Conservation (phyloP, 1,139 yeast species). For the Pneumocystis carinii region DNA sequence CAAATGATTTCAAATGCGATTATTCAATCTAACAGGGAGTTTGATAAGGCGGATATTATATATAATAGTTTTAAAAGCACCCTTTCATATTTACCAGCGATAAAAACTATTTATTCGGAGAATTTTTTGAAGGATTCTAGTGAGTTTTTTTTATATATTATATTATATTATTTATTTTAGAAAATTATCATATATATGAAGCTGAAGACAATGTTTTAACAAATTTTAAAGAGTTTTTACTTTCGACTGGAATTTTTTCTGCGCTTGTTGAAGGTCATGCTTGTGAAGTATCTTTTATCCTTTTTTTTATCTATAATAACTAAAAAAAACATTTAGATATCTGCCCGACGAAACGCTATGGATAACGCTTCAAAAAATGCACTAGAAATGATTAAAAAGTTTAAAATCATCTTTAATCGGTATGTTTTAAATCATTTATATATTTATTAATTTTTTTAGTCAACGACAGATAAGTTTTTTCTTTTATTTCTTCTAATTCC, state of each 20-base stretch:
- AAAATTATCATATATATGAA: conserved; percentile 68
- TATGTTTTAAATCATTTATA: conserved; percentile 28
- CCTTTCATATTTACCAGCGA: conserved; percentile 77
- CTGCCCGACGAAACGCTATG: conserved; percentile 99
- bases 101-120: conserved; percentile 51
- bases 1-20: conserved; percentile 81
- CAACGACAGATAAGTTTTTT: background rate
- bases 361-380: conserved; percentile 99
- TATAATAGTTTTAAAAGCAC: conserved; percentile 81
- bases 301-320: background rate
- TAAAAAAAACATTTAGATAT: conserved; percentile 29
- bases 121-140: conserved; percentile 73
- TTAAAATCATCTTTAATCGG: conserved; percentile 96
- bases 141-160: conserved; percentile 5
- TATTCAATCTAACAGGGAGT: conserved; percentile 38
- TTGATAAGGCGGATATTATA: conserved; percentile 64
- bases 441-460: background rate
- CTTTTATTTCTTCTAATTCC: background rate
- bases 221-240: conserved; percentile 62
- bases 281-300: conserved; percentile 36
- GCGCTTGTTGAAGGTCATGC: conserved; percentile 98
- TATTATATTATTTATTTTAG: background rate
- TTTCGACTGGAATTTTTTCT: conserved; percentile 77
- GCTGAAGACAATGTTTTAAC: conserved; percentile 46
- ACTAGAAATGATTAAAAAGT: conserved; percentile 92